Evolutionary conservation across 257 asterid genomes (phyloP).

Genomic region (Lycium barbarum): DNA sequence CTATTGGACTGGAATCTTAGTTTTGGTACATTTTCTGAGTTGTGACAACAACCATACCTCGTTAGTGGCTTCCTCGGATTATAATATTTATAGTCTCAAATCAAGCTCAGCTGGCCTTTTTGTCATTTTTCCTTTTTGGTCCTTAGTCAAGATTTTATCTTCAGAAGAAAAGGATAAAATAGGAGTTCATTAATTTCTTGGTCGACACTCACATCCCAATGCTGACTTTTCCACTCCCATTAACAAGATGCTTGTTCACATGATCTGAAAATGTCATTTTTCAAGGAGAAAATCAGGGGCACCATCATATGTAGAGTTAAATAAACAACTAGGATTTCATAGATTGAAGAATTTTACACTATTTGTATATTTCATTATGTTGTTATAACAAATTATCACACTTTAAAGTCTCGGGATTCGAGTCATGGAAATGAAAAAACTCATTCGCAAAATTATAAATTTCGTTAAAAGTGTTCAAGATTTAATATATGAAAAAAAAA

Average conservation of each 20-base stretch:
- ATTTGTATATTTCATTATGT: too few relatives aligned
- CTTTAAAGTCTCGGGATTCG: too few relatives aligned
- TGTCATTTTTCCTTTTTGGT: neutral
- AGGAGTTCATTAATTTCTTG: neutral
- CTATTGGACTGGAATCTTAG: neutral
- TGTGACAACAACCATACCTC: neutral
- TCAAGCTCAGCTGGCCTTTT: neutral
- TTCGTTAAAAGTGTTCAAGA: too few relatives aligned
- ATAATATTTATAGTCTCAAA: neutral
- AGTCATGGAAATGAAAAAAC: too few relatives aligned
- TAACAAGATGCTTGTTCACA: neutral
- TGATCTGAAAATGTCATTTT: too few relatives aligned
- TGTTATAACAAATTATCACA: too few relatives aligned
- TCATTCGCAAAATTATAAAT: too few relatives aligned
- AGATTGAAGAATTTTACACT: too few relatives aligned
- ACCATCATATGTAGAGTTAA: too few relatives aligned
- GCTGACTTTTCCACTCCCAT: neutral
- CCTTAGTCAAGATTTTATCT: neutral
- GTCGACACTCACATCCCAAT: neutral
- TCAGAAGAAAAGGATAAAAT: neutral
- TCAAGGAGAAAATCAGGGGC: neutral
- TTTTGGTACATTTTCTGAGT: neutral
- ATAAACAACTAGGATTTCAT: too few relatives aligned
- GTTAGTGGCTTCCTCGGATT: neutral
- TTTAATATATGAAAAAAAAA: too few relatives aligned